phyloP scores from a whole-genome alignment of 192 early-diverging fungal species.

The Coemansia sp. region DNA sequence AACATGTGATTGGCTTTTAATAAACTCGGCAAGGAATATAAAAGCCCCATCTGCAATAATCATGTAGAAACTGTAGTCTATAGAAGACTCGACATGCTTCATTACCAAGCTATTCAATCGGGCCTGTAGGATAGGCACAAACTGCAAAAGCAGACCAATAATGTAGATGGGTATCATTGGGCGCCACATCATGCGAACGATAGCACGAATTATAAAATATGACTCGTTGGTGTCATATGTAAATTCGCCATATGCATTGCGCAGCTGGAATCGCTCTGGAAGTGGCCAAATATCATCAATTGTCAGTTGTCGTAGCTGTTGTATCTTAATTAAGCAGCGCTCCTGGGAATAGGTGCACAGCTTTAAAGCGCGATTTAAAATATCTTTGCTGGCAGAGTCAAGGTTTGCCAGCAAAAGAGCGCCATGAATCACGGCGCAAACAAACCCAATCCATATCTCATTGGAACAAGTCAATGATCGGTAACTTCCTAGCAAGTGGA shows the following conservation, averaged over 20 bases:
- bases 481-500: background rate
- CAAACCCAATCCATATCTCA: background rate
- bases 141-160: conserved; percentile 7
- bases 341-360: background rate
- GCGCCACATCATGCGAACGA: conserved; percentile 34
- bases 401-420: background rate
- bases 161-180: conserved; percentile 30
- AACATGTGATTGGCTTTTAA: conserved; percentile 5
- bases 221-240: conserved; percentile 32
- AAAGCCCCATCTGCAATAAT: conserved; percentile 5
- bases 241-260: conserved; percentile 6
- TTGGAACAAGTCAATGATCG: background rate
- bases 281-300: conserved; percentile 3
- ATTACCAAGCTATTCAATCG: conserved; percentile 12
- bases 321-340: background rate
- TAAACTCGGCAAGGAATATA: background rate
- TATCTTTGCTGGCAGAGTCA: background rate
- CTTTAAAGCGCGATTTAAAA: background rate
- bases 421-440: background rate
- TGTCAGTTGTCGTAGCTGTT: background rate
- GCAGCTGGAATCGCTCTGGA: background rate
- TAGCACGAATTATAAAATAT: conserved; percentile 36
- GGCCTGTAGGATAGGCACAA: background rate
- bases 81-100: conserved; percentile 17
- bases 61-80: conserved; percentile 17